Conservation (phyloP, 2,329 filamentous ascomycete species). For the Neofusicoccum kwambonambiense region DNA sequence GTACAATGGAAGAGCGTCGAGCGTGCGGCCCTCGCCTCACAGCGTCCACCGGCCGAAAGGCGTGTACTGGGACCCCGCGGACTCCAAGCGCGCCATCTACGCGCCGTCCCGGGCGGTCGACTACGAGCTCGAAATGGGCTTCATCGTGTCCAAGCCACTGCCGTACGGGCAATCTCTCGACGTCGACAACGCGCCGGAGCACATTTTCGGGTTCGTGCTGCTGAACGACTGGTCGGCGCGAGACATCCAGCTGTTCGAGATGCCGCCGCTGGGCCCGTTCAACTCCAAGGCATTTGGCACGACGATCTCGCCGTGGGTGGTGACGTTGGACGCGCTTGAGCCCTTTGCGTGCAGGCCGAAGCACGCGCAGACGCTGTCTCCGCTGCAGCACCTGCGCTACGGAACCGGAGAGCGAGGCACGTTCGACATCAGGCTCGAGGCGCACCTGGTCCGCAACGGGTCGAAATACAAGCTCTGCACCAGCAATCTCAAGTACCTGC, state of each 20-base stretch:
- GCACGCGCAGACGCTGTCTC: constrained; percentile 14
- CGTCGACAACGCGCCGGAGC: constrained; percentile 47
- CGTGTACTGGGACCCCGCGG: constrained; percentile 25
- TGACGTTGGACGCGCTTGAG: constrained; percentile 59
- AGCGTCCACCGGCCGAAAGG: constrained; percentile 28
- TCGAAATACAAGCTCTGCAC: constrained; percentile 25
- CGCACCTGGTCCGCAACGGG: constrained; percentile 25
- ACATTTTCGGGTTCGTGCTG: constrained; percentile 63
- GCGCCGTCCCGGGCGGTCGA: constrained; percentile 44
- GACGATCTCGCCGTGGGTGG: constrained; percentile 60
- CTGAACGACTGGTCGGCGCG: constrained; percentile 63
- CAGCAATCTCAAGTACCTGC: constrained; percentile 39
- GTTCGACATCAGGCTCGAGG: constrained; percentile 29
- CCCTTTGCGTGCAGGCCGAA: constrained; percentile 28
- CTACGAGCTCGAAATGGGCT: constrained; percentile 52
- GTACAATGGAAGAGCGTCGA: constrained; percentile 57
- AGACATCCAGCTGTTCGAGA: constrained; percentile 63
- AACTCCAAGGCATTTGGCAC: constrained; percentile 63
- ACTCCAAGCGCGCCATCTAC: constrained; percentile 52
- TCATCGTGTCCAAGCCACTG: constrained; percentile 44
- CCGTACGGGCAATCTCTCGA: constrained; percentile 38
- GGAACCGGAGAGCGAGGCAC: constrained; percentile 26
- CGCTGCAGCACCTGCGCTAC: constrained; percentile 26
- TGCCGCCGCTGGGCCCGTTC: constrained; percentile 60
- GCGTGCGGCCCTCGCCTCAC: constrained; percentile 51